These are phyloP conservation scores for Zoysia pacifica DNA, from an alignment of 176 grass and related monocot species.

Conservation along the genomic window DNA sequence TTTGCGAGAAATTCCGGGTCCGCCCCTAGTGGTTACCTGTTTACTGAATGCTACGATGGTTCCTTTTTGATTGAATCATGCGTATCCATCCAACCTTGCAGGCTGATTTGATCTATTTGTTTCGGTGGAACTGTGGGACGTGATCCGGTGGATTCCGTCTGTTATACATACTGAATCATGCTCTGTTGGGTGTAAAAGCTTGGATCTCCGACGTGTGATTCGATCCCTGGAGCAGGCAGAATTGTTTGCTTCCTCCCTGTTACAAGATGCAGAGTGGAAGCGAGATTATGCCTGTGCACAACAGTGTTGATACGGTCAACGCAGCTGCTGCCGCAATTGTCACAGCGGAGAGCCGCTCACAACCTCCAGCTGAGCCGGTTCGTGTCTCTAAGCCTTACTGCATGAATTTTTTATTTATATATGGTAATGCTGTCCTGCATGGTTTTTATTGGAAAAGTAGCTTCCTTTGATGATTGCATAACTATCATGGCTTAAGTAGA, in stretches of 20 bases:
- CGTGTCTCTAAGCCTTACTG: not conserved
- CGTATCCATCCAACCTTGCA: conserved; percentile 2
- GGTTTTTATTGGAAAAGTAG: not conserved
- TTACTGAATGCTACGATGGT: not conserved
- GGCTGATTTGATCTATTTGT: conserved; percentile 11
- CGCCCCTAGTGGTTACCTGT: not conserved
- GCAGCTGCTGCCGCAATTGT: conserved; percentile 78
- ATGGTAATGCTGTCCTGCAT: not conserved
- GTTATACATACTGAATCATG: not conserved
- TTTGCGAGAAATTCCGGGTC: not conserved
- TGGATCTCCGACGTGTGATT: conserved; percentile 28
- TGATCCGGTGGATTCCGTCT: not conserved
- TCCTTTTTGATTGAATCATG: not conserved
- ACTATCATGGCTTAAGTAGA: not conserved
- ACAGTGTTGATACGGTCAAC: conserved; percentile 86
- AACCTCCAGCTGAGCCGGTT: conserved; percentile 65
- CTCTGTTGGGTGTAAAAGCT: conserved; percentile 3
- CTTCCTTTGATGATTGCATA: not conserved
- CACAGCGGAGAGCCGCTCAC: conserved; percentile 61
- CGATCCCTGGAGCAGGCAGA: not conserved
- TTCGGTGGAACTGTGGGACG: not conserved
- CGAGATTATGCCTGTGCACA: conserved; percentile 66
- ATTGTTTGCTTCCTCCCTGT: not conserved
- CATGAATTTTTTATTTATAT: not conserved
- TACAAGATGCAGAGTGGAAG: conserved; percentile 41